Percentiles rank a stretch among this genome's conserved stretches.
These are phyloP conservation scores for Drechslerella stenobrocha DNA, from an alignment of 2,329 filamentous ascomycete species.

Conservation along the genomic window DNA sequence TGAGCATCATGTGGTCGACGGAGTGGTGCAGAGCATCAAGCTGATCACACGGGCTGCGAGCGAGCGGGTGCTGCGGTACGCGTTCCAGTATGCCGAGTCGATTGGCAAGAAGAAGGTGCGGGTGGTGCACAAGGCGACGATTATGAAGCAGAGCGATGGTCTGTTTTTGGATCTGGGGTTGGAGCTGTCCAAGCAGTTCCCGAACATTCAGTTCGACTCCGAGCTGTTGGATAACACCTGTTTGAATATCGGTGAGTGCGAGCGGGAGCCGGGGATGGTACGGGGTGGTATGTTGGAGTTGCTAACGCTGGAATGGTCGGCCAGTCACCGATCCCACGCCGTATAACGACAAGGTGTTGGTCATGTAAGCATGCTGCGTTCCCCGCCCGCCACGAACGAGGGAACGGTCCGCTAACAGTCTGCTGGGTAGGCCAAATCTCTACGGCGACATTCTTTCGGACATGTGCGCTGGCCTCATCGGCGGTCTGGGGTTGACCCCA, in stretches of 20 bases:
- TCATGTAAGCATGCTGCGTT: constrained; percentile 62
- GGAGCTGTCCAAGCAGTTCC: constrained; percentile 91
- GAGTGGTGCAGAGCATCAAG: constrained; percentile 99
- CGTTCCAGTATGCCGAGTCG: constrained; percentile 95
- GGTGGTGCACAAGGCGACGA: constrained; percentile 98
- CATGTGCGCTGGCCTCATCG: constrained; percentile 98
- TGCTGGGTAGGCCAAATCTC: constrained; percentile 74
- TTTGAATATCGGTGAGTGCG: constrained; percentile 85
- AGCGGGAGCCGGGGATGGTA: too few relatives aligned
- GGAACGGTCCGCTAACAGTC: neutral
- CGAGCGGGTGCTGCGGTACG: constrained; percentile 93
- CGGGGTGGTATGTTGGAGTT: too few relatives aligned
- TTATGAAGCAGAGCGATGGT: constrained; percentile 99
- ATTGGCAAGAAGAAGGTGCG: constrained; percentile 96
- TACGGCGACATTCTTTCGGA: constrained; percentile 99
- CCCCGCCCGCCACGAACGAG: too few relatives aligned
- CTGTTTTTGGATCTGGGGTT: constrained; percentile 89
- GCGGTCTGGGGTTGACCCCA: constrained; percentile 92
- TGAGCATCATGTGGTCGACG: constrained; percentile 96
- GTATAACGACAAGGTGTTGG: constrained; percentile 99
- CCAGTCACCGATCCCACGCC: constrained; percentile 71
- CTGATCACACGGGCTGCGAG: constrained; percentile 94
- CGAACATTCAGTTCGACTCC: constrained; percentile 91
- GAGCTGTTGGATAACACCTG: constrained; percentile 99
- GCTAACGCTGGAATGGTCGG: constrained; percentile 7